Evolutionary conservation across 345 rosid genomes (phyloP), one percentile per base, ranked within the genome.

Genomic region (Ceriops zippeliana): DNA sequence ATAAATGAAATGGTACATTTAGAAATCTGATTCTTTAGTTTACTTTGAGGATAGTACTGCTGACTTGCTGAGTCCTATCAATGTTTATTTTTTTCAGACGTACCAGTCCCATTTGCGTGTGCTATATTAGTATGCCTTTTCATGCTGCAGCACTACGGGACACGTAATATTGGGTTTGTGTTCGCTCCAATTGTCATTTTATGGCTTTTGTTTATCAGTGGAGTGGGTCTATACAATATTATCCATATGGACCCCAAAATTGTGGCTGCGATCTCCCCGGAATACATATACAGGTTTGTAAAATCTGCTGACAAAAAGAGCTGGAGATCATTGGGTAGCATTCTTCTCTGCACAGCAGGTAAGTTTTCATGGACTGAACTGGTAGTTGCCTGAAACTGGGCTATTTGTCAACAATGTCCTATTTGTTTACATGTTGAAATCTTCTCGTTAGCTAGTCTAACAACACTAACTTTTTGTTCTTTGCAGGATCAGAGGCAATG

Each of bases 401-500:
- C 38, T 16, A 4, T 27, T 21, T 52, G 7, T 5, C 5, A 26
- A 0, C 6, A 31, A 5, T n/a, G 9, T 31, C 13, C 3, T 46
- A 35, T n/a, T 24, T 46, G n/a, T 19, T 53, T 3, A 53, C 1
- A 6, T 54, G 15, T 26, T 8, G 28, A 54, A 54, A 54, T 26
- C 16, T 19, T 13, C 28, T n/a, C 4, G 7, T 54, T 54, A 21
- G 2, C 47, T 17, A 1, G 49, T 16, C 16, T 21, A n/a, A 5
- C 17, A 52, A 7, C n/a, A 28, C 7, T 10, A 4, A 11, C 27
- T 62, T 28, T 11, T 8, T 63, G 37, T 46, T 61, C 37, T 53
- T 38, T 38, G 46, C 87, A 87, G 89, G 92, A 62, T 79, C 90
- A 24, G 90, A 87, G 76, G 83, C 90, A 66, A 87, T 85, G 87